phyloP scores from a whole-genome alignment of 805 yeast species.

The Sungouiozyma intestinalis region DNA sequence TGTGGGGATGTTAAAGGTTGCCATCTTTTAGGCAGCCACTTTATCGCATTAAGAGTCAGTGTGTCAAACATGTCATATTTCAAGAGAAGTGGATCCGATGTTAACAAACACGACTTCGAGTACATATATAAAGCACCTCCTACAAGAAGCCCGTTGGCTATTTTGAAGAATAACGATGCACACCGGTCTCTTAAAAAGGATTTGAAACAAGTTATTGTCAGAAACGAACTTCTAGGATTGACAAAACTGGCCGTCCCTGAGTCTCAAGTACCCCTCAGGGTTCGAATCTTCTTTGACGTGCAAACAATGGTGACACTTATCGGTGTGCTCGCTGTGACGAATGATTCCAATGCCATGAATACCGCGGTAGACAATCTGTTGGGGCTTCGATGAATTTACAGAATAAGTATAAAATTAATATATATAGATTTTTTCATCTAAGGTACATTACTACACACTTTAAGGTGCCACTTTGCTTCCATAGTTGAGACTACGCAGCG shows the following conservation, averaged over 20 bases:
- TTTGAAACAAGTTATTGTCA: not conserved
- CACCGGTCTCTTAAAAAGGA: not conserved
- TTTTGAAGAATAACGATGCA: not conserved
- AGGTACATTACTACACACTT: not conserved
- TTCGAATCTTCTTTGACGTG: not conserved
- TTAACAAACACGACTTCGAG: slow-evolving; percentile 16
- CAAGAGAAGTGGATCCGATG: slow-evolving; percentile 11
- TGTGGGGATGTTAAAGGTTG: not conserved
- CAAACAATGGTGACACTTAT: not conserved
- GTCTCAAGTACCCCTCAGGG: not conserved
- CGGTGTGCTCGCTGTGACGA: not conserved
- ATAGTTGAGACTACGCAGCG: no score
- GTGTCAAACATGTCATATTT: slow-evolving; percentile 9
- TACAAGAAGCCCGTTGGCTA: not conserved
- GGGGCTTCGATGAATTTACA: not conserved
- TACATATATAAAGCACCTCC: not conserved
- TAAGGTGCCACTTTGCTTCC: no score
- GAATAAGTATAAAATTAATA: not conserved
- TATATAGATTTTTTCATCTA: no score
- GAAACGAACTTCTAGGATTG: not conserved
- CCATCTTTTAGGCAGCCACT: not conserved
- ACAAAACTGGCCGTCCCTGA: not conserved
- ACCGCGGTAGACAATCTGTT: not conserved
- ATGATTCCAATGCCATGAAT: not conserved
- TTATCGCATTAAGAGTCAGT: slow-evolving; percentile 4